Base-by-base conservation (phyloP, 2,329 filamentous ascomycete genomes). In the Arthrinium puccinioides region DNA sequence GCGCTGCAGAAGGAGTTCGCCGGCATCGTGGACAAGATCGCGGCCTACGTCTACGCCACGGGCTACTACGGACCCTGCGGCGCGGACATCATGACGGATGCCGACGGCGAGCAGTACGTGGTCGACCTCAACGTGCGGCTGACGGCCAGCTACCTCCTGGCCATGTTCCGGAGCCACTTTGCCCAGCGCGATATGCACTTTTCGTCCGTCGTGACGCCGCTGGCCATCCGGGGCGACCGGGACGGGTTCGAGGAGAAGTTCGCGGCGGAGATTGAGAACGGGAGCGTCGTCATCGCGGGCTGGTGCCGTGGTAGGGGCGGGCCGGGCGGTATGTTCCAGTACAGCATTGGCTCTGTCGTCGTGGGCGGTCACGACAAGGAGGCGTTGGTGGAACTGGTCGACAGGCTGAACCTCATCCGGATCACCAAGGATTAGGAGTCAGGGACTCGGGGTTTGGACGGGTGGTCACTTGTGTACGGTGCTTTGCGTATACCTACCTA, bases 11-110 rank as follows among this genome's bases (percentile, higher is more conserved):
- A 10, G 5, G 13, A 14, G 8, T 33, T 23, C 31, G 13, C 13
- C 31, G 6, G 6, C 21, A 8, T 16, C 2, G 2, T 25, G 13
- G 21, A 24, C 21, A 13, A 15, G 21, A 24, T 33, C 3, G 31
- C 31, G 4, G n/a, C 31, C 21, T 33, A 33, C 31, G 21, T 33
- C 21, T 14, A 33, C 31, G 19, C 13, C 2, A 8, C 4, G 19
- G 31, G 31, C 21, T 33, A 15, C 31, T 33, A 33, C 31, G 31
- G 31, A 14, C 31, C 31, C n/a, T 7, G 21, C 13, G 31, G 31
- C 19, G 21, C 13, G 6, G 31, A 33, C 14, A 13, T 33, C 21
- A 24, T 33, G 31, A 21, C 21, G n/a, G 31, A 33, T 15, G 31
- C 5, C 21, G 4, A 9, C 8, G 31, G 31, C 6, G 8, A 25